Evolutionary conservation across 164 flowering plant species (phyloP).

Genomic region (Dillenia suffruticosa): DNA sequence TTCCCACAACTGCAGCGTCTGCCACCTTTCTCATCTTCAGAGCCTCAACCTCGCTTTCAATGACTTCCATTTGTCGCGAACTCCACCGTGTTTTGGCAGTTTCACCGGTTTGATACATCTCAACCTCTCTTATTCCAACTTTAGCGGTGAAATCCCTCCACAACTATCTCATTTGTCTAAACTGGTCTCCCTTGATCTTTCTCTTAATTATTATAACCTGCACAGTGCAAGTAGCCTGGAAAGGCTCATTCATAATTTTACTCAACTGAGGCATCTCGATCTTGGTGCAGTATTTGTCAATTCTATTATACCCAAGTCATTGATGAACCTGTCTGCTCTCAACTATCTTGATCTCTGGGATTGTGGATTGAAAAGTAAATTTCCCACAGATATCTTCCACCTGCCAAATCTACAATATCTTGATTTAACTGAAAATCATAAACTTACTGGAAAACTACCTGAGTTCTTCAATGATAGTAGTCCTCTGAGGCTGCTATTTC

Average conservation of each 20-base stretch:
- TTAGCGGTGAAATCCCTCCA: slow-evolving; percentile 13
- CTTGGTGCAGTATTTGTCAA: slow-evolving; percentile 5
- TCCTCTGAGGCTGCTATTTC: not conserved
- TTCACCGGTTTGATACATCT: slow-evolving; percentile 9
- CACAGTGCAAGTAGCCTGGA: not conserved
- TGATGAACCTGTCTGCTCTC: slow-evolving; percentile 16
- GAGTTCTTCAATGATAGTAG: not conserved
- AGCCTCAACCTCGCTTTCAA: slow-evolving; percentile 7
- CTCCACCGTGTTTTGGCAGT: slow-evolving; percentile 1
- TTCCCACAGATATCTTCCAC: slow-evolving; percentile 1
- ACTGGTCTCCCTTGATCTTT: slow-evolving; percentile 13
- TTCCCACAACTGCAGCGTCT: slow-evolving; percentile 10
- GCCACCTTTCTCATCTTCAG: slow-evolving; percentile 9
- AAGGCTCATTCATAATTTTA: slow-evolving; percentile 2
- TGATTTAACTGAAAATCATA: not conserved
- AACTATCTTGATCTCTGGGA: not conserved
- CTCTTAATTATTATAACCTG: not conserved
- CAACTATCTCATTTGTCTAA: slow-evolving; percentile 9
- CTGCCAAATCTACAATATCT: slow-evolving; percentile 3
- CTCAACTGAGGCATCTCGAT: slow-evolving; percentile 2
- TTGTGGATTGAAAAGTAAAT: slow-evolving; percentile 1
- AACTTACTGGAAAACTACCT: not conserved
- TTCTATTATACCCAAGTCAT: slow-evolving; percentile 4
- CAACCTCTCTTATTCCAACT: slow-evolving; percentile 4
- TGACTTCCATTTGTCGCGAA: not conserved